Evolutionary conservation across 306 rosid species (phyloP).

Genomic region (Inga leiocalycina): DNA sequence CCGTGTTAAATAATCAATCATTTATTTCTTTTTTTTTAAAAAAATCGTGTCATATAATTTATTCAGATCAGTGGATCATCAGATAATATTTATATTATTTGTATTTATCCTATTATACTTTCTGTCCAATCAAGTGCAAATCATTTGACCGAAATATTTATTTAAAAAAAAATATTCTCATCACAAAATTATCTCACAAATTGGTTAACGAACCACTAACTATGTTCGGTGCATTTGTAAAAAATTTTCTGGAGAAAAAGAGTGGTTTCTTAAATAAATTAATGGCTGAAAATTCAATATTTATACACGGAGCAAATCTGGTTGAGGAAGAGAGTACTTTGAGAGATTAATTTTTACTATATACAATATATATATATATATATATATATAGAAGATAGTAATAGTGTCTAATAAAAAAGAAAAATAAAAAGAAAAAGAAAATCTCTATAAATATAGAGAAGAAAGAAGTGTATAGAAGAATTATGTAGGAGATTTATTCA

Average conservation of each 20-base stretch:
- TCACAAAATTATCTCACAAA: not conserved
- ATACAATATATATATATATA: too few species aligned
- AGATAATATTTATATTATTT: not conserved
- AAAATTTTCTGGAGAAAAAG: not conserved
- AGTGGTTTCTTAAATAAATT: not conserved
- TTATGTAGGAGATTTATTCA: not conserved
- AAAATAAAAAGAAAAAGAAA: not conserved
- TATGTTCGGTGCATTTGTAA: not conserved
- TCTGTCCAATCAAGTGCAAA: not conserved
- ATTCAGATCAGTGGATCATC: not conserved
- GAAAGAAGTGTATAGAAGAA: not conserved
- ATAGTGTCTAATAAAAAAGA: not conserved
- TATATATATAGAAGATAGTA: not conserved
- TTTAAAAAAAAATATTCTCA: not conserved
- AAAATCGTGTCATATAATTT: not conserved
- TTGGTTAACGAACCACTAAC: not conserved
- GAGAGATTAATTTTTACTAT: not conserved
- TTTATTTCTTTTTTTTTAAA: not conserved
- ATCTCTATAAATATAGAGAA: not conserved
- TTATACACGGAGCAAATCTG: not conserved
- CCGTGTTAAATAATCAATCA: constrained; percentile 22
- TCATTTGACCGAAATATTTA: not conserved
- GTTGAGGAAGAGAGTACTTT: not conserved
- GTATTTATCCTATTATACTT: not conserved
- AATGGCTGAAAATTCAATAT: not conserved